Base-by-base conservation (phyloP, 257 asterid species). In the Capsicum baccatum region DNA sequence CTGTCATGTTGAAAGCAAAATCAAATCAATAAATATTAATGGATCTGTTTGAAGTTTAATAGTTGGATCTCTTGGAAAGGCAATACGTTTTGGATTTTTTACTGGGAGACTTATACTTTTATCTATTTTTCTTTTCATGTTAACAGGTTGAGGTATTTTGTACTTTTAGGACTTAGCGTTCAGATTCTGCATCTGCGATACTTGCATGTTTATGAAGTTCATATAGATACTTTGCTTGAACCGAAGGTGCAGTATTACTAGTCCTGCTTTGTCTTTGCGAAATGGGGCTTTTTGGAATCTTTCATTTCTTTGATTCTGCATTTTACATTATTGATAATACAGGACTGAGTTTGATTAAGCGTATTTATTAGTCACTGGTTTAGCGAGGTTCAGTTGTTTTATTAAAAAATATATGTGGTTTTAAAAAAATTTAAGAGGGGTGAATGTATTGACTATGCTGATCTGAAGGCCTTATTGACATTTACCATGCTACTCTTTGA, bases 1-100 rank as follows among this genome's bases (percentile, higher is more conserved):
- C 64, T 33, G 64, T 21, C 54, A 52, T 82, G 37, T 63, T 68
- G 17, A 57, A 70, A 44, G 33, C 42, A 79, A 79, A 54, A 35
- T 56, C 16, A 79, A 39, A 63, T 81, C 84, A 81, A 81, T 60
- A 81, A 63, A 67, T 63, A 81, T 63, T 2, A 58, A 44, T 71
- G 58, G 37, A 17, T 44, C 37, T 44, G 56, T 9, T 57, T 71
- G 37, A 44, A n/a, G 54, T 42, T 71, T 44, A 71, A 71, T 17
- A 47, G 79, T 47, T 71, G 79, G 79, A 71, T 71, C n/a, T 71
- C 79, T 47, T 71, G 58, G 58, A 10, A 47, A 71, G 79, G 11
- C n/a, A n/a, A n/a, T 67, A 66, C n/a, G 11, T 10, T 5, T 48
- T 71, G 17, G 1, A 16, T 9, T 58, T 58, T 39, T 80, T 56